Conservation (phyloP, 2,329 filamentous ascomycete species). For the Fonsecaea nubica region DNA sequence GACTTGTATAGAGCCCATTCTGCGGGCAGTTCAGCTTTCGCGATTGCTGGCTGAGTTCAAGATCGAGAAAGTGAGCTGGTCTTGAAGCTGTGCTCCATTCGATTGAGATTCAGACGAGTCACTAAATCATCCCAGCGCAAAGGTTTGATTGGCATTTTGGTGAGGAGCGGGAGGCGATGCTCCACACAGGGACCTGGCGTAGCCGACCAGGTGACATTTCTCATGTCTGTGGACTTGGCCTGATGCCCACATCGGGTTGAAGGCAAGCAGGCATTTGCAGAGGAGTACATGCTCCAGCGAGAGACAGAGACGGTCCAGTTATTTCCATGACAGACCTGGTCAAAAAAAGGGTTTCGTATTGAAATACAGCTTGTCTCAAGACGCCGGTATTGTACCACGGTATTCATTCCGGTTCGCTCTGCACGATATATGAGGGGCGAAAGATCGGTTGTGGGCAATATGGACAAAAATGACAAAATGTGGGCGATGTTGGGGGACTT, state of each 20-base stretch:
- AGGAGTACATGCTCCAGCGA: not conserved
- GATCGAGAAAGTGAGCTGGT: not conserved
- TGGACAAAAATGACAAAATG: not conserved
- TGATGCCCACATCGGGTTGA: not conserved
- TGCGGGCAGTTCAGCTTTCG: not conserved
- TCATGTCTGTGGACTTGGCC: not conserved
- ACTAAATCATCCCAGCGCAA: not conserved
- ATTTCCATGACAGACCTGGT: not conserved
- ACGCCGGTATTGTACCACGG: not conserved
- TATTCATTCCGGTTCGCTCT: not conserved
- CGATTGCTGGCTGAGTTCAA: not conserved
- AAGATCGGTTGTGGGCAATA: not conserved
- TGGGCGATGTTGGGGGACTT: not conserved
- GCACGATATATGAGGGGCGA: not conserved
- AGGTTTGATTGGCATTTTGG: not conserved
- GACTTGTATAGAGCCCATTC: conserved; percentile 14
- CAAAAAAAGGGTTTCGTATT: not conserved
- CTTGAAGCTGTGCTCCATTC: not conserved
- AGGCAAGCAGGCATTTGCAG: not conserved
- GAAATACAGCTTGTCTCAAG: not conserved
- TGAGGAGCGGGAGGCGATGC: not conserved
- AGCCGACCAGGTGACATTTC: not conserved
- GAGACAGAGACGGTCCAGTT: not conserved
- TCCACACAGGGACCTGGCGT: not conserved
- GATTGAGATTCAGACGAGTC: not conserved